Conservation (phyloP, 352 stramenopile species). For the Globisporangium alternatum region DNA sequence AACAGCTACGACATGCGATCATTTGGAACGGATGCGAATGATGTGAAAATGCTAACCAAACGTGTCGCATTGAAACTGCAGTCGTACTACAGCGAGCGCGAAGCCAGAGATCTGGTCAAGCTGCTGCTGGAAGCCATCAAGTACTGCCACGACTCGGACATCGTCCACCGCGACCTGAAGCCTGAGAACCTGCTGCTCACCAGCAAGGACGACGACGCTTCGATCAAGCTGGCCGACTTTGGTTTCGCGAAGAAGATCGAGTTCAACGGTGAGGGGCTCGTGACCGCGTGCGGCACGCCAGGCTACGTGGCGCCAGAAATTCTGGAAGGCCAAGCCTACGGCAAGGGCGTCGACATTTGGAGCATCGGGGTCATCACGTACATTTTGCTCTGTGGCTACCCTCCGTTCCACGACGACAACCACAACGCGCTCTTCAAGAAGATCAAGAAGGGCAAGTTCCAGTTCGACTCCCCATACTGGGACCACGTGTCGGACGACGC, state of each 20-base stretch:
- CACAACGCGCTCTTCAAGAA: slow-evolving; percentile 93
- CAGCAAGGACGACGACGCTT: slow-evolving; percentile 78
- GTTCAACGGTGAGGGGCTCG: slow-evolving; percentile 62
- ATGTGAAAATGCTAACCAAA: not conserved
- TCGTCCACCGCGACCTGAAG: slow-evolving; percentile 85
- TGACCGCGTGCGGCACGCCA: slow-evolving; percentile 78
- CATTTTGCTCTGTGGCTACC: slow-evolving; percentile 83
- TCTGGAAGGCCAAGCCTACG: slow-evolving; percentile 71
- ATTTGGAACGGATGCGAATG: not conserved
- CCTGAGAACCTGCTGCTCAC: slow-evolving; percentile 82
- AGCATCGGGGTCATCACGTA: slow-evolving; percentile 91
- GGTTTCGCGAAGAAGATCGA: slow-evolving; percentile 85
- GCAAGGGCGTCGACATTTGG: slow-evolving; percentile 85
- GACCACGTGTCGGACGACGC: slow-evolving; percentile 91
- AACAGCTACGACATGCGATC: not conserved
- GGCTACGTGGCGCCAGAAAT: slow-evolving; percentile 86
- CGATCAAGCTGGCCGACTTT: slow-evolving; percentile 87
- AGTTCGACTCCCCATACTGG: slow-evolving; percentile 97
- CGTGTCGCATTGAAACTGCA: slow-evolving; percentile 18
- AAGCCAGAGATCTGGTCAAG: slow-evolving; percentile 85
- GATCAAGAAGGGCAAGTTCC: slow-evolving; percentile 93
- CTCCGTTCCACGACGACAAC: slow-evolving; percentile 91
- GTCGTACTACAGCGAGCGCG: slow-evolving; percentile 89
- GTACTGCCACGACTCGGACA: slow-evolving; percentile 85
- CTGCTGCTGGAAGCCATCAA: slow-evolving; percentile 85